phyloP scores from a whole-genome alignment of 1,284 basidiomycete species.

The Cerioporus squamosus region DNA sequence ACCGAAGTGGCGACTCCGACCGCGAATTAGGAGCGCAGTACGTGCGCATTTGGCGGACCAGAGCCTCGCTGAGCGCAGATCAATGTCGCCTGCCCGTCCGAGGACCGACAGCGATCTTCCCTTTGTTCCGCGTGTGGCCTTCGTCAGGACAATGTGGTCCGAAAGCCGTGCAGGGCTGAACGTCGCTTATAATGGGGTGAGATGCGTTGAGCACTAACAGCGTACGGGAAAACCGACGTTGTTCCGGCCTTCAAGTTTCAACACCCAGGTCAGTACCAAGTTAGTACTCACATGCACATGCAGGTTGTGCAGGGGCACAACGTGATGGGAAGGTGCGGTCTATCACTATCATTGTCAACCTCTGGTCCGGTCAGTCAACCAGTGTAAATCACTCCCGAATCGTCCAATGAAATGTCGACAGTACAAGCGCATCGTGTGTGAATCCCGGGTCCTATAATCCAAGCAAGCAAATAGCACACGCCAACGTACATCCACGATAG shows the following conservation, averaged over 20 bases:
- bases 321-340: no score
- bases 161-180: not conserved
- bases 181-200: conserved; percentile 24
- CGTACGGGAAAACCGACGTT: conserved; percentile 10
- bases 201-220: conserved; percentile 10
- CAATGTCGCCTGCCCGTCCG: not conserved
- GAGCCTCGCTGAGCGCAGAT: not conserved
- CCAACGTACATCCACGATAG: conserved; percentile 1
- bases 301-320: no score
- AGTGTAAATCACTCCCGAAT: not conserved
- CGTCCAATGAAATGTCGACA: not conserved
- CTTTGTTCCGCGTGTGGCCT: not conserved
- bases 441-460: not conserved
- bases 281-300: no score
- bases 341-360: no score
- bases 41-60: no score
- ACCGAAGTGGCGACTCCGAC: no score
- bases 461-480: not conserved
- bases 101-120: not conserved
- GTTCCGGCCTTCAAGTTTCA: conserved; percentile 5
- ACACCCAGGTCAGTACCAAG: no score
- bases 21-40: no score
- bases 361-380: no score
- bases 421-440: not conserved
- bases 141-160: not conserved